Evolutionary conservation across 2,329 filamentous ascomycete genomes (phyloP), one percentile per base, ranked within the genome.

Genomic region (Rhytidhysteron rufulum): DNA sequence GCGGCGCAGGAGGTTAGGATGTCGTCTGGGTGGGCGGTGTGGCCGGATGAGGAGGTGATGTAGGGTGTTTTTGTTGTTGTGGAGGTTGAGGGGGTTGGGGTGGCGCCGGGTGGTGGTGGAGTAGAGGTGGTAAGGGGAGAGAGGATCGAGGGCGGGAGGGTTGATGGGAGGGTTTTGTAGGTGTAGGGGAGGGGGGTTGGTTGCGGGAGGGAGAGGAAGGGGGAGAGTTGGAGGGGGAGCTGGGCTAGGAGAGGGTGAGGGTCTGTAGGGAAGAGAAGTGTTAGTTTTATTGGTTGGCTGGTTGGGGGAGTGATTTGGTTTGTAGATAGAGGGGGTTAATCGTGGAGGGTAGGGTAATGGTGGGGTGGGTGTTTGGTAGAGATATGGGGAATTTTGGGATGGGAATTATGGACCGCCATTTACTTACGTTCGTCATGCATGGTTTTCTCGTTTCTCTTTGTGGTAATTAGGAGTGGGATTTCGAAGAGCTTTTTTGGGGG

Each of bases 161-260:
- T 86, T 1, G 88, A 91, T 0, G 91, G 88, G 60, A 97, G 84
- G 9, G 82, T 78, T 62, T 90, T 91, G 77, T 96, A 97, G 53
- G 88, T 95, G 72, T 97, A 97, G 18, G 93, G 91, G 6, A 98
- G 80, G 0, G 90, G 95, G 16, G 90, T 86, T 19, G 91, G 85
- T 21, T 87, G 85, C 9, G 93, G 93, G 22, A 98, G 83, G 44
- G 85, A 86, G 55, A 97, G 81, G 71, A 96, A 96, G 19, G 93
- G 93, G 3, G 91, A 96, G 32, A 97, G 89, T 36, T 89, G 94
- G 40, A 98, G 73, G 21, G 93, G 89, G 30, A 97, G 82, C 70
- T 98, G 93, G 51, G 90, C 86, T 34, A 98, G 82, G 49, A 96
- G 80, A 13, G 85, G 87, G 69, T 96, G 89, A 13, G 88, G 82